Evolutionary conservation across 2,329 filamentous ascomycete genomes (phyloP), one percentile per base, ranked within the genome.

Genomic region (Onygena corvina): DNA sequence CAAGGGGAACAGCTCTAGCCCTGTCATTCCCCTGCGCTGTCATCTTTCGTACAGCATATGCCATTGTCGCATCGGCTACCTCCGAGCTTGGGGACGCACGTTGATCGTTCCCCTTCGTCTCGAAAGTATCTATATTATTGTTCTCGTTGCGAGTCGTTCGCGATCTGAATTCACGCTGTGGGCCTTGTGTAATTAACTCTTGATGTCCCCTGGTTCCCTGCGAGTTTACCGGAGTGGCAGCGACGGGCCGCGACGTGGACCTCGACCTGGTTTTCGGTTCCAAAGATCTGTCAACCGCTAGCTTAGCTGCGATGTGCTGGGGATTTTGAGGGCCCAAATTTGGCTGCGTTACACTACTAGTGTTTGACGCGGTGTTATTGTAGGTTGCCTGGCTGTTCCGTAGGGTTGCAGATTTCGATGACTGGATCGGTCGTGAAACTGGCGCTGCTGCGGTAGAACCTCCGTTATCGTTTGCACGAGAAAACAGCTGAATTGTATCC

Each of bases 401-500:
- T 7, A 36, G 25, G 20, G 44, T 46, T 31, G 16, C 29, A 31
- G 44, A 14, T 16, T 34, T 23, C 27, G 14, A 9, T 8, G 42
- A 46, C 42, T 46, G 18, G 42, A 27, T 27, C 27, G 20, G 42
- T 12, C 33, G 42, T 33, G 25, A 21, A 33, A 20, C 27, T 33
- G 14, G 42, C 12, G 20, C 14, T 30, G 23, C 42, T 46, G 42
- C 12, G 27, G 30, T 46, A 33, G 30, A 33, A 46, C 25, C 42
- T 33, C 25, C 42, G 20, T 21, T 46, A 8, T 20, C 20, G 14
- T 31, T n/a, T 18, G 25, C 42, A 9, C 56, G 54, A 20, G 57
- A 55, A 50, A 66, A 66, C 46, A 51, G 58, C 44, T 62, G 62
- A 45, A 68, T 65, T 51, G 63, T 68, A 51, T 66, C 64, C 54